These are phyloP conservation scores for Penicillium brevicompactum DNA, from an alignment of 2,329 filamentous ascomycete genomes.

Conservation along the genomic window DNA sequence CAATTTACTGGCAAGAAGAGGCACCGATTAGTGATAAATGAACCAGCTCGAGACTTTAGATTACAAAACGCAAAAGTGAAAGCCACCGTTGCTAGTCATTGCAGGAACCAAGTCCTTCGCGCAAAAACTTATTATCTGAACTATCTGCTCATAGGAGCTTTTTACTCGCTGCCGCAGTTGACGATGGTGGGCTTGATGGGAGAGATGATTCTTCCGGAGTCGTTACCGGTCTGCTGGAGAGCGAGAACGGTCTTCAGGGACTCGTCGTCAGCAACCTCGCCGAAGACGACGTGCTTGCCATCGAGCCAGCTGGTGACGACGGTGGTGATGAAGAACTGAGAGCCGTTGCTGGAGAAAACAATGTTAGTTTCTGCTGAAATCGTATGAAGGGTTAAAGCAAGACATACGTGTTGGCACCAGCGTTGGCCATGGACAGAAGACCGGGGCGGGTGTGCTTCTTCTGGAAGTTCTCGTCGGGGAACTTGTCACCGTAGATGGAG, in stretches of 20 bases:
- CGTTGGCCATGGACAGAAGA: slow-evolving; percentile 93
- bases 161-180: slow-evolving; percentile 51
- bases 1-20: not conserved
- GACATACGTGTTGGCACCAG: slow-evolving; percentile 83
- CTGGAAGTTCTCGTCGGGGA: slow-evolving; percentile 88
- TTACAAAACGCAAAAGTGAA: slow-evolving; percentile 25
- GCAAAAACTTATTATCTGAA: slow-evolving; percentile 12
- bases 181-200: slow-evolving; percentile 59
- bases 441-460: slow-evolving; percentile 72
- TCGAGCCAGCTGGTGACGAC: slow-evolving; percentile 68
- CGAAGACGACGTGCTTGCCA: slow-evolving; percentile 71
- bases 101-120: not conserved
- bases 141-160: slow-evolving; percentile 13
- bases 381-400: not conserved
- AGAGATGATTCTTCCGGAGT: slow-evolving; percentile 55
- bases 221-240: slow-evolving; percentile 62
- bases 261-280: slow-evolving; percentile 59
- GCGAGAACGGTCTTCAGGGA: slow-evolving; percentile 59
- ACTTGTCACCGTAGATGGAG: slow-evolving; percentile 95
- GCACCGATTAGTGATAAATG: slow-evolving; percentile 6
- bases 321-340: slow-evolving; percentile 74
- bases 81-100: slow-evolving; percentile 9
- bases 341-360: slow-evolving; percentile 58
- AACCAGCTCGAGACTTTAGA: slow-evolving; percentile 28
- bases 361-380: slow-evolving; percentile 5